These are phyloP conservation scores for Pharus latifolius DNA, from an alignment of 176 grass and related monocot genomes.

Conservation along the genomic window DNA sequence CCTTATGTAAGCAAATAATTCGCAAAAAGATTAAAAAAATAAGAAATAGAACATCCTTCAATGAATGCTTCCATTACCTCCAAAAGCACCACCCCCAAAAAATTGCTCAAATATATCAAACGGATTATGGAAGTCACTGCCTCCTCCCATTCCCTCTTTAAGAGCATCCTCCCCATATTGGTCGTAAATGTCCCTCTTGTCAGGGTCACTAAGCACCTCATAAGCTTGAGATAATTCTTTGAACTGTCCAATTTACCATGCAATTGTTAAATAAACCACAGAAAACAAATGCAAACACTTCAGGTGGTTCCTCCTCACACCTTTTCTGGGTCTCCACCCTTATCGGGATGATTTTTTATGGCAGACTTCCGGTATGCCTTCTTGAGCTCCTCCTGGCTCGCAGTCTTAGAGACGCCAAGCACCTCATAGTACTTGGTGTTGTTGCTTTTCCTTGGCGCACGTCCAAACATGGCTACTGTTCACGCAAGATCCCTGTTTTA, in stretches of 20 bases:
- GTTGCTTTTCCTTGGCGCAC: slow-evolving; percentile 77
- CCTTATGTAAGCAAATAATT: not conserved
- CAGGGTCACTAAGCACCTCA: slow-evolving; percentile 85
- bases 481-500: not conserved
- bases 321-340: slow-evolving; percentile 95
- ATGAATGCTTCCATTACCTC: slow-evolving; percentile 25
- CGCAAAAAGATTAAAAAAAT: not conserved
- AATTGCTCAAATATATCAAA: slow-evolving; percentile 94
- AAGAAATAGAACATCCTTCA: not conserved
- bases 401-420: slow-evolving; percentile 76
- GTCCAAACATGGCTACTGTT: slow-evolving; percentile 79
- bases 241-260: slow-evolving; percentile 40
- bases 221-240: slow-evolving; percentile 95
- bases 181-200: slow-evolving; percentile 89
- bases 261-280: not conserved
- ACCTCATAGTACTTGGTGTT: slow-evolving; percentile 91
- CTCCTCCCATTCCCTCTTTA: slow-evolving; percentile 93
- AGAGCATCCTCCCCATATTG: slow-evolving; percentile 94
- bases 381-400: slow-evolving; percentile 78
- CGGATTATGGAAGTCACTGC: slow-evolving; percentile 59
- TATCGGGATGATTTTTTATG: slow-evolving; percentile 91
- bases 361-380: slow-evolving; percentile 82
- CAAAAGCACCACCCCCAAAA: slow-evolving; percentile 57
- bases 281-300: not conserved
- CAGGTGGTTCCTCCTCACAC: slow-evolving; percentile 3